phyloP scores from a whole-genome alignment of 1,284 basidiomycete genomes.

The Pseudozyma pruni region DNA sequence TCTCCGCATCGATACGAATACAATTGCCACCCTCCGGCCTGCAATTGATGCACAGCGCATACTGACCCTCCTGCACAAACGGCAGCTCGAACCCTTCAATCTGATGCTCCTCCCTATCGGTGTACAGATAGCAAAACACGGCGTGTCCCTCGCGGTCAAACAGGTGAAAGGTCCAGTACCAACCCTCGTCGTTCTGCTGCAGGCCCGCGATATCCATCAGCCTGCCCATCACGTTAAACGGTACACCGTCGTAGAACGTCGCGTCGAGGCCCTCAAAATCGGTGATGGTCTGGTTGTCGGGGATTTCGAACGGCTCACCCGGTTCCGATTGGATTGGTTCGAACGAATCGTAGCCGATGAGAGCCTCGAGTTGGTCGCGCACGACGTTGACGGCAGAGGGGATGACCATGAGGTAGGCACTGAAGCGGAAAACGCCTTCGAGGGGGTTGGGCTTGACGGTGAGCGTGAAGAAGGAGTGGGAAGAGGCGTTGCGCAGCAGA shows the following conservation, averaged over 20 bases:
- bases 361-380: neutral
- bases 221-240: conserved; percentile 4
- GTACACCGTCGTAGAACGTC: neutral
- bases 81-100: neutral
- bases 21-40: conserved; percentile 2
- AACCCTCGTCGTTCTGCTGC: neutral
- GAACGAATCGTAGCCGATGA: neutral
- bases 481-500: neutral
- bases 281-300: neutral
- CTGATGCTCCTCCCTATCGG: neutral
- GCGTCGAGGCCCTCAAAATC: neutral
- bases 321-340: neutral
- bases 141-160: neutral
- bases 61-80: conserved; percentile 1
- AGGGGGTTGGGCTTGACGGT: neutral
- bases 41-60: conserved; percentile 2
- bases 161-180: conserved; percentile 5
- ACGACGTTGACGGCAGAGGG: neutral
- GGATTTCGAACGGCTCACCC: neutral
- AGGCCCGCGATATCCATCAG: neutral
- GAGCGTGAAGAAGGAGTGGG: conserved; percentile 1
- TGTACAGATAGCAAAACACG: neutral
- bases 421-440: no score
- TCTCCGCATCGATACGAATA: neutral
- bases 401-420: conserved; percentile 3